Percentiles rank a stretch among this genome's conserved stretches.
Evolutionary conservation across 2,329 filamentous ascomycete species (phyloP).

Genomic region (Macrophomina phaseolina): DNA sequence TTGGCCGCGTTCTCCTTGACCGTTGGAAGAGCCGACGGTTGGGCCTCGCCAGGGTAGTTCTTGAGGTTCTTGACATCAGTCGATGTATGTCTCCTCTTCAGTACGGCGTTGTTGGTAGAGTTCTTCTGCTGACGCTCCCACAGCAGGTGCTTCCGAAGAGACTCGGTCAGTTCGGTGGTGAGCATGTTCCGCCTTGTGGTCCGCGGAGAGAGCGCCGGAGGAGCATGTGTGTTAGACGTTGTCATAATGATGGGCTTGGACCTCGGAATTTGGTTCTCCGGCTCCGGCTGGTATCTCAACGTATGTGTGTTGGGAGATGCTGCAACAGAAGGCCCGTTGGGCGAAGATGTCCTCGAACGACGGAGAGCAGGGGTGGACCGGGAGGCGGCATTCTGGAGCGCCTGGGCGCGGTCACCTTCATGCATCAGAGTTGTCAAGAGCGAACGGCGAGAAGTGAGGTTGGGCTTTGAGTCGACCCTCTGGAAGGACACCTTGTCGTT

Average conservation of each 20-base stretch:
- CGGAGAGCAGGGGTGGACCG: conserved; percentile 60
- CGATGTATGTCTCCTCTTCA: conserved; percentile 82
- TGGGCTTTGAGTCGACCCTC: conserved; percentile 85
- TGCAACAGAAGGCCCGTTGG: conserved; percentile 69
- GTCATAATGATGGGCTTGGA: conserved; percentile 83
- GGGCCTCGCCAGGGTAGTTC: conserved; percentile 71
- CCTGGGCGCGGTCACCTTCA: conserved; percentile 74
- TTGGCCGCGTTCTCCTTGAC: conserved; percentile 60
- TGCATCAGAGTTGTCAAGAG: conserved; percentile 89
- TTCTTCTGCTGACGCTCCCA: conserved; percentile 97
- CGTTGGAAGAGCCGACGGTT: conserved; percentile 48
- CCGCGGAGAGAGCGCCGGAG: conserved; percentile 82
- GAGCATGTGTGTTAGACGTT: conserved; percentile 66
- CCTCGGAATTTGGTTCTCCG: conserved; percentile 63
- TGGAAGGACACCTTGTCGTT: conserved; percentile 84
- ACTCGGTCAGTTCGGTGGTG: conserved; percentile 90
- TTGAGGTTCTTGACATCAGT: conserved; percentile 89
- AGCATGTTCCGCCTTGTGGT: conserved; percentile 96
- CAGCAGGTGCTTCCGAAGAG: conserved; percentile 85
- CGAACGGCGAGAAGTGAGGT: conserved; percentile 84
- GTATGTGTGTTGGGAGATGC: conserved; percentile 60
- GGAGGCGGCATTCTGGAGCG: conserved; percentile 70
- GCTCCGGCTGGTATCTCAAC: conserved; percentile 47
- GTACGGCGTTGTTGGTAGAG: conserved; percentile 82
- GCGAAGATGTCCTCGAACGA: conserved; percentile 69